Base-by-base conservation (phyloP, 2,329 filamentous ascomycete species). In the Sordariomycetes sp. region DNA sequence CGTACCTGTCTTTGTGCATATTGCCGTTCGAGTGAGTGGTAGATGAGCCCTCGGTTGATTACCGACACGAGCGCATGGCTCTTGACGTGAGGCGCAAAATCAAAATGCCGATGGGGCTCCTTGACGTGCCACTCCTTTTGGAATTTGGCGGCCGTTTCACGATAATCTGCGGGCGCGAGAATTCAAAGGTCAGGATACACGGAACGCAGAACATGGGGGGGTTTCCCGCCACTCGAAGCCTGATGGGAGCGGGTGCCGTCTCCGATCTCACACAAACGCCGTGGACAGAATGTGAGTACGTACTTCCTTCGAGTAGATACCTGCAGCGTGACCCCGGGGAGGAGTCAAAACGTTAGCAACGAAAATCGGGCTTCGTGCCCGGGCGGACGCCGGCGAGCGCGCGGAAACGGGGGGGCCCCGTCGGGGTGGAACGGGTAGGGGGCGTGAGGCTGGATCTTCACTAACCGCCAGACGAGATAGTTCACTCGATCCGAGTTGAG, bases 381-480 rank as follows among this genome's bases (percentile, higher is more conserved):
- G 10, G 11, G 40, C 22, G 22, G 55, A 40, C 51, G 24, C 52
- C 48, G 53, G 53, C 34, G 53, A 57, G 58, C 5, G 59, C 56
- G 59, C 22, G 20, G 61, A 61, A 51, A 57, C 54, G 60, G 60
- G 60, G 60, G 62, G 60, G 28, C 28, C 57, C 62, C 57, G 61
- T 62, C 32, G 50, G 28, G 58, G 57, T 56, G 61, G 61, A 60
- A 64, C 65, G 63, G 61, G 62, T 61, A 37, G 61, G 61, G 63
- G 62, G 63, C 62, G 64, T 65, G 64, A 63, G 46, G 55, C 28
- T 32, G 28, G 28, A 4, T 32, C 54, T 57, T 57, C 25, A 79
- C 83, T 72, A 77, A 87, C 83, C 82, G 85, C 83, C 83, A 87
- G 70, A 87, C 78, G 71, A 87, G 78, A 77, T 82, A 86, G 76